These are phyloP conservation scores for Xylaria sp. DNA, from an alignment of 2,329 filamentous ascomycete species.

Conservation along the genomic window DNA sequence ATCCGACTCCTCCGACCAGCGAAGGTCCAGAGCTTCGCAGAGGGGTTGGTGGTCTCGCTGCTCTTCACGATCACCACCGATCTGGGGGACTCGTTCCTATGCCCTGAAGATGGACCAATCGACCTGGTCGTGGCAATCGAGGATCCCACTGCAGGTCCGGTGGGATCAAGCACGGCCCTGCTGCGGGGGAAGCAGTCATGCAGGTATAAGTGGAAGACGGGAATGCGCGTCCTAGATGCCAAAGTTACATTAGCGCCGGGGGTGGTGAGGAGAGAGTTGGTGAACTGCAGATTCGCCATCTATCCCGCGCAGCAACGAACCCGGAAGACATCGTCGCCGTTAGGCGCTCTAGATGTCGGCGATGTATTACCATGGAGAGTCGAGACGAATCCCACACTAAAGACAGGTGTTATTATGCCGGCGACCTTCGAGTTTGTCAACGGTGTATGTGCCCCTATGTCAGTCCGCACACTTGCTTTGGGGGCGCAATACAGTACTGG, in stretches of 20 bases:
- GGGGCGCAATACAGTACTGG: not conserved
- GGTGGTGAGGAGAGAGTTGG: slow-evolving; percentile 9
- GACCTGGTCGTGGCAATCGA: slow-evolving; percentile 47
- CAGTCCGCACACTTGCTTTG: slow-evolving; percentile 31
- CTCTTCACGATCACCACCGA: slow-evolving; percentile 63
- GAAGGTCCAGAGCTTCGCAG: slow-evolving; percentile 40
- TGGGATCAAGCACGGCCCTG: not conserved
- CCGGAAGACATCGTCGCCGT: not conserved
- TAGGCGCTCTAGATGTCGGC: slow-evolving; percentile 22
- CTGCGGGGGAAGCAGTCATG: not conserved
- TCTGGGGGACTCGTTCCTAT: slow-evolving; percentile 60
- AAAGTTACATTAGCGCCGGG: slow-evolving; percentile 28
- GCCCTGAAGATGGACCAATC: slow-evolving; percentile 51
- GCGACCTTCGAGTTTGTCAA: slow-evolving; percentile 32
- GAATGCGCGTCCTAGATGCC: slow-evolving; percentile 50
- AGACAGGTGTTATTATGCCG: slow-evolving; percentile 36
- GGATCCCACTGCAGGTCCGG: slow-evolving; percentile 33
- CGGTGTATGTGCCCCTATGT: slow-evolving; percentile 32
- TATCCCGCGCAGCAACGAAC: slow-evolving; percentile 26
- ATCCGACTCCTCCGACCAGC: slow-evolving; percentile 59
- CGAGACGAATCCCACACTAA: not conserved
- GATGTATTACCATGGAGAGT: slow-evolving; percentile 30
- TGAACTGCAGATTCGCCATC: slow-evolving; percentile 31
- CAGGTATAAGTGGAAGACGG: slow-evolving; percentile 37
- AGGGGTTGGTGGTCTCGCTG: slow-evolving; percentile 39